Base-by-base conservation (phyloP, 2,329 filamentous ascomycete species). In the Ophiostoma ips region DNA sequence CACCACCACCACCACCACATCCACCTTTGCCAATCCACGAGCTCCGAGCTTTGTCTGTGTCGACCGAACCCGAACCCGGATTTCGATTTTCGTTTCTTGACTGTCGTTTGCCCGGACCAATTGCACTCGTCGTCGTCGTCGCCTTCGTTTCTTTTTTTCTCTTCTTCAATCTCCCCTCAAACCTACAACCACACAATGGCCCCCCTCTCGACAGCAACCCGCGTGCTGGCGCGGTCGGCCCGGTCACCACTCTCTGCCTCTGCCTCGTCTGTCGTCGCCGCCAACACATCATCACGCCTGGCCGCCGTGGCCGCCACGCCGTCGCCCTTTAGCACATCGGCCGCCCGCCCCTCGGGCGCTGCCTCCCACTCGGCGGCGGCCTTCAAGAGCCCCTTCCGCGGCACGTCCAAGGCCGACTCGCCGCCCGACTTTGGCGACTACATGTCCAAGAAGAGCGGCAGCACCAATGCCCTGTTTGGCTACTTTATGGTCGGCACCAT, bases 401-500 rank as follows among this genome's bases (percentile, higher is more conserved):
- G 76, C 65, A 66, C 72, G 62, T 59, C 61, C 60, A 72, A 71
- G 64, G 71, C 66, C 60, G 81, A 75, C 67, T 80, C 84, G 68
- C 84, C 96, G 64, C 92, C 92, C 59, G 81, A 85, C 71, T 96
- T 94, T 70, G 79, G 79, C 67, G 83, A 88, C 67, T 98, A 98
- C 75, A 74, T 81, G 70, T 83, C 78, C 69, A 81, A 79, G 66
- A 71, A 72, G 58, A 70, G 71, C 60, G 74, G 83, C 67, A 76
- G 72, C 59, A 74, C 75, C 63, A 95, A 94, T 72, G 84, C 89
- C 74, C 73, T 94, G 60, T 92, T 95, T 69, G 81, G 83, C 63
- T 98, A 98, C 79, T 96, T 98, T 72, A 95, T 96, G 87, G 92
- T 95, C 58, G 92, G 92, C 62, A 83, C 87, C 51, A 84, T 98